Base-by-base conservation (phyloP, 1,284 basidiomycete species). In the Moesziomyces parantarcticus region DNA sequence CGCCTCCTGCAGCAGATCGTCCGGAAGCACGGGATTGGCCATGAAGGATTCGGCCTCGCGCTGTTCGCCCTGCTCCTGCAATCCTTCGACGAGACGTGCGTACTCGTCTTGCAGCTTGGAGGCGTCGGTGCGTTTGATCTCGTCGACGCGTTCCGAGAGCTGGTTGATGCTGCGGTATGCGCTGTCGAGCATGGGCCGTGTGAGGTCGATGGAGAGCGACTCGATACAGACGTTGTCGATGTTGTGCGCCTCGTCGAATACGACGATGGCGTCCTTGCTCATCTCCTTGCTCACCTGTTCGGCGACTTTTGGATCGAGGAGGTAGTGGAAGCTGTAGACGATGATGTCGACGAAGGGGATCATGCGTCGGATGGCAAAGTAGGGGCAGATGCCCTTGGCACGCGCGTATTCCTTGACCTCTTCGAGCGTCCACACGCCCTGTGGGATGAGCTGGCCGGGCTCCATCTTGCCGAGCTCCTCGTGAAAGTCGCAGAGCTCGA, bases 221-320 rank as follows among this genome's bases (percentile, higher is more conserved):
- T 99, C 97, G 83, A 99, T 97, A 85, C 97, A 99, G 54, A 99
- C 97, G 84, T 99, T 99, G 84, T 99, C 96, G 61, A 99, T 99
- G 83, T 99, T 99, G 86, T 99, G 97, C 9, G 97, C 97, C 85
- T 99, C 97, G 83, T 99, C 97, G 80, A 99, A 99, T 0, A 99
- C 95, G 46, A 99, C 95, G 60, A 99, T 99, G 44, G 94, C 91
- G 83, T 99, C 97, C 78, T 98, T 98, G 32, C 92, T 93, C 86
- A 99, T 88, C 83, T 99, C 96, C 80, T 94, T 95, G 7, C 95
- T 98, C 14, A 99, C 97, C 86, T 98, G 95, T 79, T 99, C 96
- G 0, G 97, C 97, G 42, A 99, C 94, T 85, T 99, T 99, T 0
- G 97, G 97, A 85, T 99, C 97, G 45, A 99, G 89, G 23, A 99